phyloP scores from a whole-genome alignment of 768 basidiomycete genomes.

The Auricularia cornea region DNA sequence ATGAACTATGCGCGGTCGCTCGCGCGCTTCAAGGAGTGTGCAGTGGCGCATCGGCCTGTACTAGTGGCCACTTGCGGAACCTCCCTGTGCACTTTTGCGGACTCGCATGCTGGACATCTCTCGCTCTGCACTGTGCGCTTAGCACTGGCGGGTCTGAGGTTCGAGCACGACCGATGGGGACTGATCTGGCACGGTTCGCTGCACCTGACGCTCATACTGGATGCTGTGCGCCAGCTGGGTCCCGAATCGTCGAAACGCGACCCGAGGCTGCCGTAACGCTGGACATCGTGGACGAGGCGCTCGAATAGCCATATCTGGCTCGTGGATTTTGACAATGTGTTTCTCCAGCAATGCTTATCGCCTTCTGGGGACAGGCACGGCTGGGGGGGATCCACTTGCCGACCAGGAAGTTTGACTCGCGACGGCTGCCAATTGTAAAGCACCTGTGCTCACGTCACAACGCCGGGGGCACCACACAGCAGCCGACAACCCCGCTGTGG shows the following conservation, averaged over 20 bases:
- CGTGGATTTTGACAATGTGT: slow-evolving; percentile 33
- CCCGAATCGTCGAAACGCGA: neutral
- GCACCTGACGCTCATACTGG: neutral
- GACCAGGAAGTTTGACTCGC: neutral
- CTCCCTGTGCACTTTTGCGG: neutral
- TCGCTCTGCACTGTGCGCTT: neutral
- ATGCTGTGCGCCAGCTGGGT: neutral
- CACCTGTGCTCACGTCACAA: neutral
- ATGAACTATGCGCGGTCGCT: neutral
- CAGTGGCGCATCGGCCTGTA: neutral
- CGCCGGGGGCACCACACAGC: neutral
- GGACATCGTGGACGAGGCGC: slow-evolving; percentile 18
- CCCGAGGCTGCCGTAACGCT: slow-evolving; percentile 27
- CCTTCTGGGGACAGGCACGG: slow-evolving; percentile 33
- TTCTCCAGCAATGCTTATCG: slow-evolving; percentile 23
- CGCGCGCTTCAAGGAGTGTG: neutral
- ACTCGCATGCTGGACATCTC: neutral
- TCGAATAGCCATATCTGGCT: slow-evolving; percentile 17
- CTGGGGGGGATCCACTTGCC: slow-evolving; percentile 25
- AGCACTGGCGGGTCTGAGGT: neutral
- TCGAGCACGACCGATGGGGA: neutral
- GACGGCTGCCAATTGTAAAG: neutral
- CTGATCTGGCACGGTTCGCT: neutral
- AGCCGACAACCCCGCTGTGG: neutral
- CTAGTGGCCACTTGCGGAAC: neutral